Percentiles rank a stretch among this genome's conserved stretches.
Conservation (phyloP, 495 filamentous ascomycete genomes). For the Geopyxis carbonaria region DNA sequence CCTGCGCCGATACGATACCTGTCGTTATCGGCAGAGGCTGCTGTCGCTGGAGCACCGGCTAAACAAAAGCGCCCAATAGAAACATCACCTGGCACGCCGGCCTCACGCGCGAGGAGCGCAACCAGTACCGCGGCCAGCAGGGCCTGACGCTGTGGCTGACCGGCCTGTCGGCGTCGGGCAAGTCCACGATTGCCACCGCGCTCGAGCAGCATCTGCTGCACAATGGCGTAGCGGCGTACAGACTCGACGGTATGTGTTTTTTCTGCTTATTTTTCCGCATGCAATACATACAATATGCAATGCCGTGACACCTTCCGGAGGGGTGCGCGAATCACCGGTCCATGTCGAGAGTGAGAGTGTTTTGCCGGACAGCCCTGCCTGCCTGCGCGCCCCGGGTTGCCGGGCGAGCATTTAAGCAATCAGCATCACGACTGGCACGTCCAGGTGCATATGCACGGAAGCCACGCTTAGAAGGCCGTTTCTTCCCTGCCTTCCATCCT, state of each 20-base stretch:
- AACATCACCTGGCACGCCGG: conserved; percentile 98
- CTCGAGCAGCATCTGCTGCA: conserved; percentile 92
- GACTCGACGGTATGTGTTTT: conserved; percentile 48
- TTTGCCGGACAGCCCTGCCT: no score
- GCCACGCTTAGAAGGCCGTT: no score
- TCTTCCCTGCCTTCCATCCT: no score
- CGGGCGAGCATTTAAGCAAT: no score
- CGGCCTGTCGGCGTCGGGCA: conserved; percentile 84
- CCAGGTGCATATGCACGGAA: no score
- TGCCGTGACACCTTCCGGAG: no score
- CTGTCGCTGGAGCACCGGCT: not conserved
- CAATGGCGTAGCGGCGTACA: conserved; percentile 63
- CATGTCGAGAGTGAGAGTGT: no score
- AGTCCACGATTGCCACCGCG: conserved; percentile 88
- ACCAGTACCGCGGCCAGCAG: conserved; percentile 56
- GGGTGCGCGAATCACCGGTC: no score
- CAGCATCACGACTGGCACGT: no score
- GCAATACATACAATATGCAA: no score
- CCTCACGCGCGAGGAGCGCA: conserved; percentile 73
- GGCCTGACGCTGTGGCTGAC: conserved; percentile 98
- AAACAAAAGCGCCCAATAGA: conserved; percentile 32
- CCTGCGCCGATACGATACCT: not conserved
- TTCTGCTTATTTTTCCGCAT: conserved; percentile 3
- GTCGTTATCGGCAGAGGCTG: no score
- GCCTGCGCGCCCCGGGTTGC: no score